Base-by-base conservation (phyloP, 768 basidiomycete genomes). In the Pseudohyphozyma bogoriensis region DNA sequence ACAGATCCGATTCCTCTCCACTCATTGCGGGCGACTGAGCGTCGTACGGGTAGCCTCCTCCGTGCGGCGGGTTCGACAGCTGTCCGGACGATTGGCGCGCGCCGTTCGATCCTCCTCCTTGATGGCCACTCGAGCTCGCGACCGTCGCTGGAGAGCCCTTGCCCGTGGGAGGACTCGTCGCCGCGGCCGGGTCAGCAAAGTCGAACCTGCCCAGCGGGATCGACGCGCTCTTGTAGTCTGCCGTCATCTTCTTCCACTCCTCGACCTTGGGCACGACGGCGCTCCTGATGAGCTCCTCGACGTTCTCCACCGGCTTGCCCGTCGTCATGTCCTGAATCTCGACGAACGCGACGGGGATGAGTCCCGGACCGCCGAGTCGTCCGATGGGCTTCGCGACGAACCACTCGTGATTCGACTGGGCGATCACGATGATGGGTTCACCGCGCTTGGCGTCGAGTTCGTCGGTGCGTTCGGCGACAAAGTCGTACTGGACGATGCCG, bases 321-420 rank as follows among this genome's bases (percentile, higher is more conserved):
- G 95, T 90, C 13, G 82, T 77, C 24, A 92, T 92, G 74, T 99
- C 92, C 59, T 90, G 87, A 51, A 97, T 86, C 74, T 97, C 86
- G 68, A 99, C 93, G 73, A 97, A 97, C 2, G 93, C 84, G 54
- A 90, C 92, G 9, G 95, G 95, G 59, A 99, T 97, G 59, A 99
- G 80, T 53, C 95, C 95, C 0, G 95, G 95, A 56, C 92, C 85
- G 33, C 95, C 93, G 24, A 99, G 81, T 57, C 83, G 81, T 42
- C 91, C 90, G 69, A 99, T 99, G 16, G 93, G 90, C 75, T 99
- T 99, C 31, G 95, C 95, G 51, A 99, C 95, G 74, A 96, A 97
- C 95, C 95, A 99, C 74, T 99, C 95, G 65, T 90, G 89, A 72
- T 97, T 99, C n/a, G 92, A 96, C 74, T 97, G 95, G 0, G 95